phyloP scores from a whole-genome alignment of 768 basidiomycete genomes.

The Russula compacta region DNA sequence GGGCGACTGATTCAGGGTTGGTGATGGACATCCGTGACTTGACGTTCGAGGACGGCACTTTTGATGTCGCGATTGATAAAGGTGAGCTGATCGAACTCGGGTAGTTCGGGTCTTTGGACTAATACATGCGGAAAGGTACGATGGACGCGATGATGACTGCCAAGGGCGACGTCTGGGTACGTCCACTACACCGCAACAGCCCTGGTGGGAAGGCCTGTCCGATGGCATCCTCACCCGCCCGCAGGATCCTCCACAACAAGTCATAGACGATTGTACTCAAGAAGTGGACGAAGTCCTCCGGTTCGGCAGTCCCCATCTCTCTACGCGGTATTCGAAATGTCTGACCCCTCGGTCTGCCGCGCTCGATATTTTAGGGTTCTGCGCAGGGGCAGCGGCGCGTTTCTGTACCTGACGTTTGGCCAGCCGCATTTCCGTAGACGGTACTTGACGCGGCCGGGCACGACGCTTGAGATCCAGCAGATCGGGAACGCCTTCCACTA shows the following conservation, averaged over 20 bases:
- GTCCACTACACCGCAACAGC: background rate
- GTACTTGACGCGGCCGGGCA: conserved; percentile 48
- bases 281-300: conserved; percentile 73
- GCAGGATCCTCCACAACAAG: conserved; percentile 66
- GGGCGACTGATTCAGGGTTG: conserved; percentile 42
- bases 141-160: conserved; percentile 89
- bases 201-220: background rate
- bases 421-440: conserved; percentile 81
- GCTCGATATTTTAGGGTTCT: conserved; percentile 42
- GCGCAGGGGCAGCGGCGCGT: conserved; percentile 44
- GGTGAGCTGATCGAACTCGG: conserved; percentile 28
- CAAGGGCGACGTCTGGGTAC: conserved; percentile 75
- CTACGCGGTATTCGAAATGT: background rate
- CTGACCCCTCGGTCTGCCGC: background rate
- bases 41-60: conserved; percentile 46
- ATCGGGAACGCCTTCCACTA: conserved; percentile 81
- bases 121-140: conserved; percentile 37
- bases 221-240: background rate
- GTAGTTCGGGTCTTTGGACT: background rate
- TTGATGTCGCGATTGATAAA: conserved; percentile 84
- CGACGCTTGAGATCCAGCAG: conserved; percentile 55
- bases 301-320: conserved; percentile 28
- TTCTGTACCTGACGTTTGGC: conserved; percentile 80
- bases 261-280: conserved; percentile 58
- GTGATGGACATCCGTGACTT: conserved; percentile 78